Evolutionary conservation across 2,329 filamentous ascomycete genomes (phyloP).

Genomic region (Penicillium sp.): DNA sequence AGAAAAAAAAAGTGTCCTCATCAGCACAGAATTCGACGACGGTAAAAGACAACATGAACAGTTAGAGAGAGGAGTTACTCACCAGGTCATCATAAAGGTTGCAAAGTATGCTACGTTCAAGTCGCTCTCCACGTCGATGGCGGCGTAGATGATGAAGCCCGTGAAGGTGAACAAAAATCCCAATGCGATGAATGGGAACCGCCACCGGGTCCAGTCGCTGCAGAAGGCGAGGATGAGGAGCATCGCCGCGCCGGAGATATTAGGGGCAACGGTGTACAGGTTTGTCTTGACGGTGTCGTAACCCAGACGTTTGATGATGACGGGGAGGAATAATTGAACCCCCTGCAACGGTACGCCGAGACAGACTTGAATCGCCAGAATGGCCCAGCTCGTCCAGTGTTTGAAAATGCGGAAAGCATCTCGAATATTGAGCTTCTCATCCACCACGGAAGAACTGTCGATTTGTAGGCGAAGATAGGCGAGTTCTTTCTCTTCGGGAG

Average conservation of each 20-base stretch:
- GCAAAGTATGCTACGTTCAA: conserved; percentile 61
- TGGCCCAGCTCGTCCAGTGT: conserved; percentile 24
- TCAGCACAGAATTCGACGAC: conserved; percentile 19
- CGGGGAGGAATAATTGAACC: conserved; percentile 27
- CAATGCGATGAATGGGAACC: conserved; percentile 61
- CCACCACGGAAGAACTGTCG: conserved; percentile 29
- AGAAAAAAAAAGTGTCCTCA: no score
- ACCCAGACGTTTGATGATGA: conserved; percentile 30
- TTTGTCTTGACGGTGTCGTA: conserved; percentile 60
- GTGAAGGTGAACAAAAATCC: conserved; percentile 66
- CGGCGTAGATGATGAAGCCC: conserved; percentile 67
- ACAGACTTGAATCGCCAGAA: conserved; percentile 25
- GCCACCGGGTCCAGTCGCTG: conserved; percentile 56
- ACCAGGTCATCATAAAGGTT: conserved; percentile 71
- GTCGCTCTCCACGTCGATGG: conserved; percentile 55
- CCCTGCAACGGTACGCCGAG: conserved; percentile 25
- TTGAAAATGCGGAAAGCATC: conserved; percentile 26
- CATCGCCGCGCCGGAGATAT: conserved; percentile 64
- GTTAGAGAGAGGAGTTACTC: neutral
- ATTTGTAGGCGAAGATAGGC: conserved; percentile 33
- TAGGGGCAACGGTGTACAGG: conserved; percentile 61
- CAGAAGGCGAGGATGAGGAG: conserved; percentile 64
- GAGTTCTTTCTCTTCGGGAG: conserved; percentile 30
- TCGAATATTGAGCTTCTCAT: conserved; percentile 27
- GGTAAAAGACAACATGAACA: no score